Conservation (phyloP, 2,329 filamentous ascomycete species). For the Gaeumannomyces sp. region DNA sequence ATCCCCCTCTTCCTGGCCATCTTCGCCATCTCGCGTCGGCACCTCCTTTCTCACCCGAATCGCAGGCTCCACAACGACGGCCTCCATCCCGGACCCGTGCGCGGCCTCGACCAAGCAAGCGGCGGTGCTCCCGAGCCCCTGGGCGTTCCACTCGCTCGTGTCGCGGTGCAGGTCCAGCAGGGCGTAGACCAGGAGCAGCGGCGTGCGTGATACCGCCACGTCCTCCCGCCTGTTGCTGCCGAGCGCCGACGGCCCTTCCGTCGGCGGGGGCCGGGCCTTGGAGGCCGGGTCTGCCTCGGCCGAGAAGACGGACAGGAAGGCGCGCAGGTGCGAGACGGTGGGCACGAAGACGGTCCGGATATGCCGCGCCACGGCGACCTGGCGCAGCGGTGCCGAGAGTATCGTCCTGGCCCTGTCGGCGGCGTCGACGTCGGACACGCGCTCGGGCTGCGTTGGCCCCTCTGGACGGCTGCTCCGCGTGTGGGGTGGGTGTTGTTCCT, state of each 20-base stretch:
- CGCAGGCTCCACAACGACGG: slow-evolving; percentile 43
- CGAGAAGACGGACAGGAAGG: slow-evolving; percentile 59
- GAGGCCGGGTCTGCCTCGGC: slow-evolving; percentile 24
- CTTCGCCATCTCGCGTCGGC: slow-evolving; percentile 16
- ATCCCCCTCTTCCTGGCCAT: too few species aligned
- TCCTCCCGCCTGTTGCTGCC: slow-evolving; percentile 6
- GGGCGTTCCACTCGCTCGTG: slow-evolving; percentile 69
- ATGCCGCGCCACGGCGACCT: slow-evolving; percentile 61
- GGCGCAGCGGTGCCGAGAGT: slow-evolving; percentile 53
- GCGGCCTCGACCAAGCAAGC: slow-evolving; percentile 58
- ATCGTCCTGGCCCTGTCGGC: slow-evolving; percentile 9
- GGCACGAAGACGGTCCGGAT: slow-evolving; percentile 68
- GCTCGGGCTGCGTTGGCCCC: too few species aligned
- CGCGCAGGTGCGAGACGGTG: slow-evolving; percentile 70
- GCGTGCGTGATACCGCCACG: slow-evolving; percentile 16
- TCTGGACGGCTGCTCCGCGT: too few species aligned
- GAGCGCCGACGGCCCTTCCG: not conserved
- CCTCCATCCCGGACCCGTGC: slow-evolving; percentile 32
- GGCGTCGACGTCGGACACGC: not conserved
- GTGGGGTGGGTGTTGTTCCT: too few species aligned
- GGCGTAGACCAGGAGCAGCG: slow-evolving; percentile 57
- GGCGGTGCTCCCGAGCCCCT: slow-evolving; percentile 60
- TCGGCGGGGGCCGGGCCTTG: slow-evolving; percentile 22
- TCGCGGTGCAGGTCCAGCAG: slow-evolving; percentile 59
- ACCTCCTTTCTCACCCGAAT: slow-evolving; percentile 13